phyloP scores from a whole-genome alignment of 2,329 filamentous ascomycete genomes.

The Talaromyces pinophilus region DNA sequence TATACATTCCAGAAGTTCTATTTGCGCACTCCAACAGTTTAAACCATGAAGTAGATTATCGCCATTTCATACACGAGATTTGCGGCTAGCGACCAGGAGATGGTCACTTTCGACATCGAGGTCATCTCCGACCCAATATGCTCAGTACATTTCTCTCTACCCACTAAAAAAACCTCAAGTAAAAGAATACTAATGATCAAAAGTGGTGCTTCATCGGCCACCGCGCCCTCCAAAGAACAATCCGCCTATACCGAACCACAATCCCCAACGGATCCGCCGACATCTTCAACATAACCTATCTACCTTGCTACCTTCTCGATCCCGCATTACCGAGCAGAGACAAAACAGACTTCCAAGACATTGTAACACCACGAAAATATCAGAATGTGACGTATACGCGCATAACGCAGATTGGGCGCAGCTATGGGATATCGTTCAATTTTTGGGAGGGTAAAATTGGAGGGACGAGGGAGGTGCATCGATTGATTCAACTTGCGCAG shows the following conservation, averaged over 20 bases:
- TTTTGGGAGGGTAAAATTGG: constrained; percentile 16
- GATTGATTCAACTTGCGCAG: constrained; percentile 18
- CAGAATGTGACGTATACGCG: constrained; percentile 14
- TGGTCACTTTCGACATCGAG: constrained; percentile 17
- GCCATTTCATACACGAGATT: not conserved
- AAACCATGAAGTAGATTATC: no score
- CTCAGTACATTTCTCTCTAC: constrained; percentile 3
- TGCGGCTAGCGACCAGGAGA: not conserved
- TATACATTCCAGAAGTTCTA: no score
- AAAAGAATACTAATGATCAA: not conserved
- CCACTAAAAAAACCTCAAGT: not conserved
- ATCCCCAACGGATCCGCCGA: constrained; percentile 20
- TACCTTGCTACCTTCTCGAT: constrained; percentile 20
- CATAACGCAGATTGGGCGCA: constrained; percentile 17
- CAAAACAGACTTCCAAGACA: constrained; percentile 12
- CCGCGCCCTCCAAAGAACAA: constrained; percentile 8
- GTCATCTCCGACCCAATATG: constrained; percentile 18
- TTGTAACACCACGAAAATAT: not conserved
- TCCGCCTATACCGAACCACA: constrained; percentile 15
- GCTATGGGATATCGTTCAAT: constrained; percentile 17
- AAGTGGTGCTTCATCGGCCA: constrained; percentile 22
- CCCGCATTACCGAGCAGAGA: constrained; percentile 5
- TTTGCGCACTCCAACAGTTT: no score
- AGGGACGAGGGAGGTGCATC: constrained; percentile 18
- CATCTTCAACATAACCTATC: constrained; percentile 19